These are phyloP conservation scores for Aspergillus hiratsukae DNA, from an alignment of 2,329 filamentous ascomycete species.

Conservation along the genomic window DNA sequence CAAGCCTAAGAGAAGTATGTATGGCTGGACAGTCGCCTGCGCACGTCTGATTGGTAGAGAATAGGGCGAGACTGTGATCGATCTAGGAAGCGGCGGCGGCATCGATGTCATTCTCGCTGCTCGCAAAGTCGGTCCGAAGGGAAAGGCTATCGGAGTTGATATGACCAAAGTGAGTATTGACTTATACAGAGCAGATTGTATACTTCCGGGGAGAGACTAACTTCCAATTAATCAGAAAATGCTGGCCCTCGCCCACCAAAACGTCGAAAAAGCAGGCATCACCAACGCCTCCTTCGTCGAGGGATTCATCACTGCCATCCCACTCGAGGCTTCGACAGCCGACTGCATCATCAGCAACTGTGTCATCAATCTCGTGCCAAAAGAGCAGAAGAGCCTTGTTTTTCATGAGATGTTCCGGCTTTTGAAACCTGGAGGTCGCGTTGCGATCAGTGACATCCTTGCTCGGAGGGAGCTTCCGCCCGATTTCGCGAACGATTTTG, in stretches of 20 bases:
- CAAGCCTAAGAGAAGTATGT: conserved; percentile 43
- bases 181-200: background rate
- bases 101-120: conserved; percentile 56
- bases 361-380: conserved; percentile 57
- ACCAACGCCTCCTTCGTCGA: conserved; percentile 51
- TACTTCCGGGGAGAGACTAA: background rate
- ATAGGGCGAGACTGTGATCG: conserved; percentile 55
- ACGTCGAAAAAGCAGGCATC: conserved; percentile 36
- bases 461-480: conserved; percentile 47
- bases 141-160: conserved; percentile 54
- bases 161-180: conserved; percentile 50
- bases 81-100: conserved; percentile 55
- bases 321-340: conserved; percentile 39
- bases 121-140: conserved; percentile 45
- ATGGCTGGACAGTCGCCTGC: background rate
- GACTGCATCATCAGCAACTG: conserved; percentile 62
- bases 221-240: conserved; percentile 44
- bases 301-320: conserved; percentile 48
- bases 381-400: conserved; percentile 48
- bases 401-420: conserved; percentile 58
- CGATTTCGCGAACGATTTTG: conserved; percentile 46
- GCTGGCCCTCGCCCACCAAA: conserved; percentile 48
- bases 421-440: conserved; percentile 53
- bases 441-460: conserved; percentile 59
- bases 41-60: background rate